Percentiles rank a stretch among this genome's conserved stretches.
These are phyloP conservation scores for Monosporascus sp. DNA, from an alignment of 2,329 filamentous ascomycete species.

Conservation along the genomic window DNA sequence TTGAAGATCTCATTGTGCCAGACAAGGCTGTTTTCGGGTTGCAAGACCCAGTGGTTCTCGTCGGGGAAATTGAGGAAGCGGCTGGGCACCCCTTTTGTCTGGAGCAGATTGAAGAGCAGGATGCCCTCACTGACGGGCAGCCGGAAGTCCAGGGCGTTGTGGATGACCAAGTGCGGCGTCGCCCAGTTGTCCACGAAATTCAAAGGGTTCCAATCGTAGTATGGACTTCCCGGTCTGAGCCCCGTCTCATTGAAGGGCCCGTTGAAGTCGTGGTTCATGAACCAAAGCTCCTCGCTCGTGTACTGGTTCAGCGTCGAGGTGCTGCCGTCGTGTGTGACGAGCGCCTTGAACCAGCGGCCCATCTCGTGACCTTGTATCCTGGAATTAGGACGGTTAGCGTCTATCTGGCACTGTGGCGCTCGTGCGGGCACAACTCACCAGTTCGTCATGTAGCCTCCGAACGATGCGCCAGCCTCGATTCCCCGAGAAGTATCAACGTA, in stretches of 20 bases:
- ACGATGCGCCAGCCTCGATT: slow-evolving; percentile 48
- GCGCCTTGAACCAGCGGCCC: slow-evolving; percentile 50
- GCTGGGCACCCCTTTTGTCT: slow-evolving; percentile 58
- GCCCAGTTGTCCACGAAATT: slow-evolving; percentile 51
- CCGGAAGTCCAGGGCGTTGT: slow-evolving; percentile 63
- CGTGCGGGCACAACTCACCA: slow-evolving; percentile 25
- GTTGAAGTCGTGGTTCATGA: slow-evolving; percentile 39
- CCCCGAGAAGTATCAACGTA: slow-evolving; percentile 47
- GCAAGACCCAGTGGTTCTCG: slow-evolving; percentile 69
- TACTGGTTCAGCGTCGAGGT: slow-evolving; percentile 30
- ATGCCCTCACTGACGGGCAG: slow-evolving; percentile 63
- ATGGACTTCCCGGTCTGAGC: slow-evolving; percentile 32
- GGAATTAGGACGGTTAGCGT: neutral
- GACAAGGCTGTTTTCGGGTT: slow-evolving; percentile 61
- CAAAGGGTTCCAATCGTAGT: slow-evolving; percentile 45
- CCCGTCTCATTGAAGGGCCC: slow-evolving; percentile 40
- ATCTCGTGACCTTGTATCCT: slow-evolving; percentile 50
- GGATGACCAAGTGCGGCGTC: slow-evolving; percentile 66
- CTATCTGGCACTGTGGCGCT: neutral
- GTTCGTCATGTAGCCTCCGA: slow-evolving; percentile 54
- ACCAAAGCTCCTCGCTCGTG: slow-evolving; percentile 30
- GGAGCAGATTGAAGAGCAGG: slow-evolving; percentile 63
- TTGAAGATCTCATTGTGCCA: slow-evolving; percentile 66
- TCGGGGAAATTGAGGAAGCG: slow-evolving; percentile 65
- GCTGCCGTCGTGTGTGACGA: slow-evolving; percentile 49